A percentile compares a stretch with the other conserved stretches of the same genome.
Evolutionary conservation across 805 yeast species (phyloP).

Genomic region (Helenozyma baotianmanensis): DNA sequence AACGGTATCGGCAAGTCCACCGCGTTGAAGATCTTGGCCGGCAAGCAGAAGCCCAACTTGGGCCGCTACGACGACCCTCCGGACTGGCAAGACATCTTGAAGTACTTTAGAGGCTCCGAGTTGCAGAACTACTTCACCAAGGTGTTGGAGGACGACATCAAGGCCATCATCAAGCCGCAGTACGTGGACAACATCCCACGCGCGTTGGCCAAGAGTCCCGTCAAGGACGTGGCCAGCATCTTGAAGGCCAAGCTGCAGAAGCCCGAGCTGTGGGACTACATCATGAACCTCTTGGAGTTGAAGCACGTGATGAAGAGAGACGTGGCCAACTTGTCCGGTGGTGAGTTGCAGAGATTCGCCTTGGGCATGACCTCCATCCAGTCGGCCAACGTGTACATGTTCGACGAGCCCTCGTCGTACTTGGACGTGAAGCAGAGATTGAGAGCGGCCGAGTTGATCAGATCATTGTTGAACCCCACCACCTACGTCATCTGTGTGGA

Average conservation of each 20-base stretch:
- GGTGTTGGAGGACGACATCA: constrained; percentile 87
- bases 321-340: constrained; percentile 88
- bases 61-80: constrained; percentile 96
- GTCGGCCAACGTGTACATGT: constrained; percentile 94
- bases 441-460: constrained; percentile 92
- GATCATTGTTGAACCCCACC: constrained; percentile 74
- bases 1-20: constrained; percentile 99
- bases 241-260: constrained; percentile 75
- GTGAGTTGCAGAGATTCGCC: constrained; percentile 97
- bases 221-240: constrained; percentile 80
- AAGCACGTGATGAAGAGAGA: constrained; percentile 78
- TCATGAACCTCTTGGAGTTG: constrained; percentile 71
- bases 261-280: constrained; percentile 57
- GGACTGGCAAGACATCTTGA: constrained; percentile 92
- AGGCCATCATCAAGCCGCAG: constrained; percentile 98
- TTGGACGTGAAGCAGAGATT: constrained; percentile 98
- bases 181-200: constrained; percentile 97
- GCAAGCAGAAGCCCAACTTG: constrained; percentile 94
- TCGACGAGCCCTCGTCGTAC: constrained; percentile 98
- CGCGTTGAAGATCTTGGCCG: constrained; percentile 93
- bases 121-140: constrained; percentile 94
- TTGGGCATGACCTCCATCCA: constrained; percentile 97
- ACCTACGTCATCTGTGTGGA: constrained; percentile 93
- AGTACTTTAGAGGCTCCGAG: constrained; percentile 93
- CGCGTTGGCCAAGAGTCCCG: constrained; percentile 84